A percentile compares a stretch with the other conserved stretches of the same genome.
Conservation (phyloP, 139 green algal genomes). For the Desmodesmus armatus region DNA sequence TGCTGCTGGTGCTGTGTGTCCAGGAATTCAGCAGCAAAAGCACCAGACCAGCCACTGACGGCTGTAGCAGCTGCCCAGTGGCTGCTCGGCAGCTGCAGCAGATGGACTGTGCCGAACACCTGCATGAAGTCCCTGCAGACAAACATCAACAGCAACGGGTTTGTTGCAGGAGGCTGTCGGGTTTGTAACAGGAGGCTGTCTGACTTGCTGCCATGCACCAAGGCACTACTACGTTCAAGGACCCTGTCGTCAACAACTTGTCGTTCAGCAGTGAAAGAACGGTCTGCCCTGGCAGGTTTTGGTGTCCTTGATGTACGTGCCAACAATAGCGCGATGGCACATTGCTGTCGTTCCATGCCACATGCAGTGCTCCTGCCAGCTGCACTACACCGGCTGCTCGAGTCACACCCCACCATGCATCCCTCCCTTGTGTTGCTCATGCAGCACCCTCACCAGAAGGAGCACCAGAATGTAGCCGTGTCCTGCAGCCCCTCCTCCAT, state of each 20-base stretch:
- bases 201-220: neutral
- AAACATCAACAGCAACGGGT: neutral
- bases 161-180: neutral
- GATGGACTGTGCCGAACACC: neutral
- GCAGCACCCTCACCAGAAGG: conserved; percentile 1
- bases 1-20: neutral
- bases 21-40: neutral
- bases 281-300: no score
- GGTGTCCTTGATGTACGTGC: no score
- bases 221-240: neutral
- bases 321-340: no score
- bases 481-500: conserved; percentile 4
- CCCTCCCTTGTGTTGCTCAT: neutral
- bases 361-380: no score
- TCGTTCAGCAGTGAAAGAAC: no score
- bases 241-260: no score
- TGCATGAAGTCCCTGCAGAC: conserved; percentile 30
- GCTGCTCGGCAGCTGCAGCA: conserved; percentile 14
- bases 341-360: neutral
- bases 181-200: neutral
- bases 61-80: conserved; percentile 10
- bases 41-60: conserved; percentile 15
- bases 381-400: neutral
- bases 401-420: neutral
- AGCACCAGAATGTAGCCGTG: conserved; percentile 17